Evolutionary conservation across 1,284 basidiomycete genomes (phyloP).

Genomic region (Trametes pubescens): DNA sequence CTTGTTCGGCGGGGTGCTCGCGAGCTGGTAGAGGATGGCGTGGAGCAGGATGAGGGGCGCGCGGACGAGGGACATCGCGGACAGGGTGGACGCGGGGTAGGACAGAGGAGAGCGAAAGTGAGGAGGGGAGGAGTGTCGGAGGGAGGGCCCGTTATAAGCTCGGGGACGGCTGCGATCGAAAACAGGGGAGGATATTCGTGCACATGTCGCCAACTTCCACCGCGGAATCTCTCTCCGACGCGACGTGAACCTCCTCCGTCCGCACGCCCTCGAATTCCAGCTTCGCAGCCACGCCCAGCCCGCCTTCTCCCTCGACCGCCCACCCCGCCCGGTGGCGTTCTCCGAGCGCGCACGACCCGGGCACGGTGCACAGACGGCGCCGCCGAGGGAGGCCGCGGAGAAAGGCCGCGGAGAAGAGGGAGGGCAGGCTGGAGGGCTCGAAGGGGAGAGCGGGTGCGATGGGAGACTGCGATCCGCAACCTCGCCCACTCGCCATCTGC

Average conservation of each 20-base stretch:
- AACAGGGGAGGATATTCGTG: not conserved
- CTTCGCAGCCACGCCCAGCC: not conserved
- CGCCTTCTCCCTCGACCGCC: not conserved
- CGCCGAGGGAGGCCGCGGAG: conserved; percentile 15
- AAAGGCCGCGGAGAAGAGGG: conserved; percentile 8
- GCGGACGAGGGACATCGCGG: conserved; percentile 43
- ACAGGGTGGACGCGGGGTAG: not conserved
- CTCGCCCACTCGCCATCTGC: not conserved
- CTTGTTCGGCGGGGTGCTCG: conserved; percentile 67
- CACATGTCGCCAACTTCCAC: not conserved
- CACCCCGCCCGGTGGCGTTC: not conserved
- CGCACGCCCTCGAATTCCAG: not conserved
- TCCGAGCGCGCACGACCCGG: not conserved
- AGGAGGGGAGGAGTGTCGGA: not conserved
- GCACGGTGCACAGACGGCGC: too few relatives aligned
- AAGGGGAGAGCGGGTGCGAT: not conserved
- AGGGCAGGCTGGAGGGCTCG: not conserved
- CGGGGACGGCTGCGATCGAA: conserved; percentile 5
- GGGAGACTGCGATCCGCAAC: conserved; percentile 7
- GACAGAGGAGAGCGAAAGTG: not conserved
- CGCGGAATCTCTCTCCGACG: not conserved
- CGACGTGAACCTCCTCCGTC: conserved; percentile 4
- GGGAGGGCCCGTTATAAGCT: not conserved
- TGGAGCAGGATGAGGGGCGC: conserved; percentile 57
- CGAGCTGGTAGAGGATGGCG: conserved; percentile 59